phyloP scores from a whole-genome alignment of 805 yeast genomes.

The Cyberlindnera xishuangbannaensis region DNA sequence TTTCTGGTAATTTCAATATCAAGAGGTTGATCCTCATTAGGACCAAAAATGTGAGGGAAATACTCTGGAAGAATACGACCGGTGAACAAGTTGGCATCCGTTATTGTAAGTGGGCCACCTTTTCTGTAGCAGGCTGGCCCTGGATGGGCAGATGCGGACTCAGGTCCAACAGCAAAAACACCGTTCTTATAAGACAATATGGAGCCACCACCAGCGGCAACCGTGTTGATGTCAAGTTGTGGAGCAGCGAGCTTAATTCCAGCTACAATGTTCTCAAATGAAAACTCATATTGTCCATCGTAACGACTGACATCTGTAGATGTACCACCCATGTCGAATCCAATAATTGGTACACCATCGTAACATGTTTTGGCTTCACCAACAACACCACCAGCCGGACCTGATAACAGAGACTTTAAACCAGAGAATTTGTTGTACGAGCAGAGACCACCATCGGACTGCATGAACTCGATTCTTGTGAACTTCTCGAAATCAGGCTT shows the following conservation, averaged over 20 bases:
- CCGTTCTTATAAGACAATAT: slow-evolving; percentile 64
- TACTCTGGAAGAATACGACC: slow-evolving; percentile 69
- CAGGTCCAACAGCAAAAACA: slow-evolving; percentile 78
- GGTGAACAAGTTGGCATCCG: slow-evolving; percentile 74
- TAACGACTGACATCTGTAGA: slow-evolving; percentile 80
- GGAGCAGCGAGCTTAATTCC: slow-evolving; percentile 82
- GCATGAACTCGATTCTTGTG: slow-evolving; percentile 48
- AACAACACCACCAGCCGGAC: slow-evolving; percentile 61
- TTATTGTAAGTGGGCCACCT: slow-evolving; percentile 77
- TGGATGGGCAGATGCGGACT: slow-evolving; percentile 82
- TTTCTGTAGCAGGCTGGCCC: slow-evolving; percentile 87
- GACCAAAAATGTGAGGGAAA: slow-evolving; percentile 82
- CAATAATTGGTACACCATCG: slow-evolving; percentile 33
- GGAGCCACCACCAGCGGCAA: slow-evolving; percentile 85
- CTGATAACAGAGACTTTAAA: slow-evolving; percentile 46
- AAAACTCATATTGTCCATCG: slow-evolving; percentile 64
- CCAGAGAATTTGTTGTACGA: slow-evolving; percentile 49
- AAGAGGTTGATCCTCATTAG: slow-evolving; percentile 64
- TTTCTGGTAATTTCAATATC: slow-evolving; percentile 41
- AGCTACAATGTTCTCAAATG: slow-evolving; percentile 79
- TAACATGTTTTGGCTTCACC: slow-evolving; percentile 51
- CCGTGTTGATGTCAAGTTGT: slow-evolving; percentile 74
- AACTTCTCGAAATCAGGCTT: slow-evolving; percentile 29
- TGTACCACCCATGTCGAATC: slow-evolving; percentile 76
- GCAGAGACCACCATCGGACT: slow-evolving; percentile 52